Evolutionary conservation across 73 alveolate genomes (phyloP).

Genomic region (Tetrahymena borealis): DNA sequence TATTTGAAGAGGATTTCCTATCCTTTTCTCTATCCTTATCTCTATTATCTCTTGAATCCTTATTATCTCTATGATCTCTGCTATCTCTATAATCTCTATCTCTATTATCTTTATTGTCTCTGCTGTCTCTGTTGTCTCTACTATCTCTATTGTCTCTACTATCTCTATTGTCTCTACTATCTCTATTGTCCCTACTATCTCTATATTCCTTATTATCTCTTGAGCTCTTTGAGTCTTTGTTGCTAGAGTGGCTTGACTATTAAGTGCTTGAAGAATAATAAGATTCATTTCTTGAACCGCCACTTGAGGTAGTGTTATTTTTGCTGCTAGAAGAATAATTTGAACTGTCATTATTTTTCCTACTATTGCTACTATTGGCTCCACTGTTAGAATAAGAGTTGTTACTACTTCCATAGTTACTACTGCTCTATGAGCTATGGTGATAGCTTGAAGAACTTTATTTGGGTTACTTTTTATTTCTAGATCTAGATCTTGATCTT

Average conservation of each 20-base stretch:
- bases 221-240: neutral
- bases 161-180: neutral
- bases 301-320: neutral
- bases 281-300: neutral
- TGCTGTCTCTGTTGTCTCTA: neutral
- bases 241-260: neutral
- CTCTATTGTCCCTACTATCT: neutral
- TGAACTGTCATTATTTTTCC: neutral
- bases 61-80: neutral
- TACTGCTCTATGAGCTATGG: neutral
- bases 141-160: neutral
- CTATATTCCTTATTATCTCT: neutral
- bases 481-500: neutral
- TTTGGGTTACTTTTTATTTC: neutral
- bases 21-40: neutral
- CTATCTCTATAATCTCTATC: neutral
- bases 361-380: neutral
- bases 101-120: neutral
- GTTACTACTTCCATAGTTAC: no score
- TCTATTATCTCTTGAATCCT: neutral
- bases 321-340: neutral
- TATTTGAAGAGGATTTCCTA: neutral
- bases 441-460: neutral
- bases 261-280: neutral
- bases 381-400: neutral